Base-by-base conservation (phyloP, 257 asterid genomes). In the Verbena officinalis region DNA sequence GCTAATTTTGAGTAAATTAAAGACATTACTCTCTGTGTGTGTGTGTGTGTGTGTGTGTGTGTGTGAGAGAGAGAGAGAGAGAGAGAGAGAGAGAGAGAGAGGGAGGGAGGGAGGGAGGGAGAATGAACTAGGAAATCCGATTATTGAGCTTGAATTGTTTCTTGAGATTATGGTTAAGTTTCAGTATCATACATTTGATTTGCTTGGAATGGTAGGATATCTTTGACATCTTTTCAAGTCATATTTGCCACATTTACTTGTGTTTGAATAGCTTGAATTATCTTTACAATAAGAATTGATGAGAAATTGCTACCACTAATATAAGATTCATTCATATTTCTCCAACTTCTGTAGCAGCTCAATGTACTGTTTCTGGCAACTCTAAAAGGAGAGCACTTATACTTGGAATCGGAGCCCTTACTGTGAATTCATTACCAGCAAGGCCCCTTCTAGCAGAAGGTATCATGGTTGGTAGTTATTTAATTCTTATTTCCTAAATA, bases 361-460 rank as follows among this genome's bases (percentile, higher is more conserved):
- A 46, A 9, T 62, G 66, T 55, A 65, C 60, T 4, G 40, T 67
- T 62, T 54, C 83, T 76, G 90, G 74, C 23, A 72, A 71, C 45
- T 71, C 71, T 59, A 78, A 65, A 67, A 83, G 95, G 74, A 83
- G 91, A 57, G 69, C 77, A 62, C 77, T 83, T 34, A 36, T 81
- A 9, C 64, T 80, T 39, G 98, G 98, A 61, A 71, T 75, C 59
- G 98, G 94, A 60, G 78, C 84, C 24, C 46, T 84, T 21, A 45
- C 91, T 3, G 67, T 79, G 64, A 84, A 71, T 73, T 59, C 79
- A 11, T 36, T 70, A 58, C 75, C 75, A 1, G 69, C 75, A n/a
- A 44, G 52, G 64, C 77, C 86, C 43, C 81, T 86, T 77, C 74
- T 79, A 8, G 98, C 98, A 56, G 83, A 86, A 84, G 95, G 98